Conservation (phyloP, 805 yeast species). For the Yarrowia osloensis region DNA sequence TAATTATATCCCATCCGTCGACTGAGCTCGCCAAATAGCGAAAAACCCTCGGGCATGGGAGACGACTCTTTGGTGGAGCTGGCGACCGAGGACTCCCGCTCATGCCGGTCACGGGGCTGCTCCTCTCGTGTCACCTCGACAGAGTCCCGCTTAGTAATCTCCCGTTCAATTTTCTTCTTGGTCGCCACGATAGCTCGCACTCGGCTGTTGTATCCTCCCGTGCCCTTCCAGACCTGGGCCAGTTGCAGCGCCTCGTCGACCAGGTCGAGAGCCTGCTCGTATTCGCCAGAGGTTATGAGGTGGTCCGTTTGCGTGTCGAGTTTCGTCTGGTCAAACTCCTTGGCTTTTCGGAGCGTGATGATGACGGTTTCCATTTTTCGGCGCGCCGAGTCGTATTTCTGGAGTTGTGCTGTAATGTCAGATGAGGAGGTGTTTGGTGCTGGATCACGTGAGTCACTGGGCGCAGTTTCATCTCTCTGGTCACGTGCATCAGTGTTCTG, state of each 20-base stretch:
- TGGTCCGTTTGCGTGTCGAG: slow-evolving; percentile 39
- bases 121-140: background rate
- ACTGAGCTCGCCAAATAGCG: slow-evolving; percentile 13
- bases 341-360: slow-evolving; percentile 37
- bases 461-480: too few species aligned
- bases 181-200: slow-evolving; percentile 36
- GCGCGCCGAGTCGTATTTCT: slow-evolving; percentile 36
- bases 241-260: slow-evolving; percentile 33
- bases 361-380: slow-evolving; percentile 38
- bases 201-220: slow-evolving; percentile 33
- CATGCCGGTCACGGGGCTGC: background rate
- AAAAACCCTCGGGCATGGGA: slow-evolving; percentile 16
- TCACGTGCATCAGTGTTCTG: too few species aligned
- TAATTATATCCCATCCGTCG: slow-evolving; percentile 27
- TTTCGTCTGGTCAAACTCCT: slow-evolving; percentile 37
- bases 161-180: slow-evolving; percentile 35
- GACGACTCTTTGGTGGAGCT: background rate
- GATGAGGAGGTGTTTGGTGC: too few species aligned
- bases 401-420: background rate
- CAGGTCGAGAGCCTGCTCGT: slow-evolving; percentile 33
- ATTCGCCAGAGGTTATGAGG: slow-evolving; percentile 32
- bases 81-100: background rate
- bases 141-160: background rate
- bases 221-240: slow-evolving; percentile 39
- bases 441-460: too few species aligned